Evolutionary conservation across 495 filamentous ascomycete genomes (phyloP), one percentile per base, ranked within the genome.

Genomic region (Lophium mytilinum): DNA sequence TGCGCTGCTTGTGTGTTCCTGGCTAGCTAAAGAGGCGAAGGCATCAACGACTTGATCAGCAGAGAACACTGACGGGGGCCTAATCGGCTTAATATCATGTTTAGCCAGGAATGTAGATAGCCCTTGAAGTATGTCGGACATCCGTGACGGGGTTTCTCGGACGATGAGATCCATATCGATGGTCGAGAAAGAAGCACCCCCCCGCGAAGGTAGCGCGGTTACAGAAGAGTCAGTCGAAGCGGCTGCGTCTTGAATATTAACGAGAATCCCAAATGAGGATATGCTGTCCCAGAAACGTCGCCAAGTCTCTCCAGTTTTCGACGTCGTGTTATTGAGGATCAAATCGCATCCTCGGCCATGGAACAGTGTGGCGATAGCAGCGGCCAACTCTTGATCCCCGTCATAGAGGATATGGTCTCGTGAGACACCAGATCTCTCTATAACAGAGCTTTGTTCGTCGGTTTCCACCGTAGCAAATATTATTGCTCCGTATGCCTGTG

Each of bases 311-410:
- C 21, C 18, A 7, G 51, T 51, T n/a, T 47, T 42, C 9, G 46
- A 46, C 2, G 40, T 56, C 15, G 51, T 6, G 2, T n/a, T 21
- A 15, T 56, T 56, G 40, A 56, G 18, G 14, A 56, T 33, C 18
- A 56, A 4, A 24, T 56, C 53, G 9, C 52, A 46, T 10, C 53
- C 53, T 10, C 42, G 4, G 41, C 53, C 42, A 35, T 56, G 52
- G 3, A 42, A 53, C 11, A 17, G 10, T 2, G 14, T 9, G n/a
- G 24, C 7, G n/a, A 56, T 18, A 10, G 12, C 19, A 33, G 9
- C 15, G 9, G 7, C 42, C 15, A 56, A 56, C 10, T 11, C 3
- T 12, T 19, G 19, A 49, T 56, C 43, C 9, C 53, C 46, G 15
- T n/a, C 18, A 33, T 10, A 6, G 17, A 56, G 51, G 21, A 56